Conservation (phyloP, 108 stramenopile species). For the Nannochloropsis gaditana region DNA sequence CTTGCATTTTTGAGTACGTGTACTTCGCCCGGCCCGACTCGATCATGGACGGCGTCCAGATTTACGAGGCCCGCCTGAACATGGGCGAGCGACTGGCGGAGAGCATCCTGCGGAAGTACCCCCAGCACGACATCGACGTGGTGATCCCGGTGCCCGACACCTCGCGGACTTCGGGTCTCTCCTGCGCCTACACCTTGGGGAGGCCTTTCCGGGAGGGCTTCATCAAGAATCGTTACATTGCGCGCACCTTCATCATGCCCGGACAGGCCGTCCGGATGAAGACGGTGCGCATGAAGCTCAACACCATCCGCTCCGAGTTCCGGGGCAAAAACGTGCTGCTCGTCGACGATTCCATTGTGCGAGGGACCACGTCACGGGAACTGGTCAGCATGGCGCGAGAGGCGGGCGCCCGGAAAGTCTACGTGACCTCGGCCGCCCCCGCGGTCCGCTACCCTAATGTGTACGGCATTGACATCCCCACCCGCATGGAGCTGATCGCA, state of each 20-base stretch:
- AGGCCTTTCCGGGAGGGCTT: constrained; percentile 93
- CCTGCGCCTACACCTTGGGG: constrained; percentile 70
- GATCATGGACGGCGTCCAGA: constrained; percentile 92
- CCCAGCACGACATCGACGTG: constrained; percentile 92
- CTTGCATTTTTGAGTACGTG: constrained; percentile 99
- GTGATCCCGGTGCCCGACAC: constrained; percentile 98
- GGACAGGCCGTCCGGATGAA: constrained; percentile 91
- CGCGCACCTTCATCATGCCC: constrained; percentile 99
- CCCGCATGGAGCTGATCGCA: constrained; percentile 86
- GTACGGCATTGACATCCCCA: constrained; percentile 98
- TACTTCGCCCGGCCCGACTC: constrained; percentile 99
- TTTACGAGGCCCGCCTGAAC: constrained; percentile 89
- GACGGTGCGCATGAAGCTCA: constrained; percentile 91
- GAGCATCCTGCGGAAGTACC: constrained; percentile 69
- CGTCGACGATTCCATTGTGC: constrained; percentile 94
- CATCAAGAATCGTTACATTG: constrained; percentile 99
- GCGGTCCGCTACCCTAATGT: constrained; percentile 97
- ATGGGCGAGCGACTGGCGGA: constrained; percentile 95
- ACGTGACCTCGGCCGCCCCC: constrained; percentile 78
- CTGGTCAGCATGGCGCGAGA: constrained; percentile 97
- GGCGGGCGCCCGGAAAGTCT: constrained; percentile 92
- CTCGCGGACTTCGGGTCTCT: constrained; percentile 73
- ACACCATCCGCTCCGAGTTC: constrained; percentile 47
- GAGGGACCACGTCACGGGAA: constrained; percentile 92
- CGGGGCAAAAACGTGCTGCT: constrained; percentile 72